Base-by-base conservation (phyloP, 441 rosid species). In the Populus hybrid region DNA sequence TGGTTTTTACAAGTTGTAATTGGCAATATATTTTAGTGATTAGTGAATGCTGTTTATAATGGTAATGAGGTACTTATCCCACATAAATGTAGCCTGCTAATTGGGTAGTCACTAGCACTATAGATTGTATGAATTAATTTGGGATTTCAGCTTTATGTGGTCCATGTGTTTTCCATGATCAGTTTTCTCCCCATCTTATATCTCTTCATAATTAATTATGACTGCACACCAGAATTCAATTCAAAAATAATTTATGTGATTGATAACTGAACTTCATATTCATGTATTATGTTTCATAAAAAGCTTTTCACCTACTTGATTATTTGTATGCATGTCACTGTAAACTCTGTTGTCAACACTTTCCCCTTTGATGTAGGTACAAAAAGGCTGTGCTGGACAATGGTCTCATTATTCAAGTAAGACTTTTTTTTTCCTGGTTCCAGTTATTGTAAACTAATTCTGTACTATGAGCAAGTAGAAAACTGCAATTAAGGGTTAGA, bases 321-420 rank as follows among this genome's bases (percentile, higher is more conserved):
- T 36, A 63, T 34, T 68, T 72, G 24, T 68, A 32, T 75, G 64
- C 34, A 23, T 9, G 67, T 16, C 24, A 8, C 16, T 64, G 28
- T 26, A 23, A 35, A 34, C 28, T 69, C 32, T 68, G 6, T 64
- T 38, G 68, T 75, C 28, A 69, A 68, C n/a, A 26, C 26, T 79
- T 72, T 70, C 24, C 50, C 50, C n/a, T 64, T 57, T 9, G 53
- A 67, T 84, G 89, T 89, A 95, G 99, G 89, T 92, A 92, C 81
- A 90, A 89, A 86, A 91, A 78, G 84, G 99, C 97, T 82, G 76
- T 92, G 72, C 84, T 95, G 79, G 98, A 94, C 79, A 95, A 92
- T 81, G 94, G 91, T 82, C 83, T 90, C 83, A 91, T 86, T 32
- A 81, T 94, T 80, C 90, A 88, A 80, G 99, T 92, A 83, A 88